Percentiles rank a stretch among this genome's conserved stretches.
Conservation (phyloP, 768 basidiomycete genomes). For the Udeniomyces megalosporus region DNA sequence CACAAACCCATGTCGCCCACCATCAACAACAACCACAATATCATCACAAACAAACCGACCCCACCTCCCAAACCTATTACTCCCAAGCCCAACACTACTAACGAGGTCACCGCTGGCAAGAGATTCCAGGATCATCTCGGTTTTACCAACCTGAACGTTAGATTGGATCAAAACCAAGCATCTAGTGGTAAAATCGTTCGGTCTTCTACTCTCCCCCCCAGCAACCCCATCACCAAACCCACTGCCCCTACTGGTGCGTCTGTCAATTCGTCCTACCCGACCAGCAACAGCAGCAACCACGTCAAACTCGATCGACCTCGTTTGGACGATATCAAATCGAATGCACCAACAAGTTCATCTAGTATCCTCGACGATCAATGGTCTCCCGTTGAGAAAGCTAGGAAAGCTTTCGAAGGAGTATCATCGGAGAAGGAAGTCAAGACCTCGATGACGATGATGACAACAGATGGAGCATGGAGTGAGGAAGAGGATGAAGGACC, state of each 20-base stretch:
- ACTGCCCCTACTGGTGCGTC: background rate
- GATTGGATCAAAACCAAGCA: no score
- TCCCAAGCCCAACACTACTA: background rate
- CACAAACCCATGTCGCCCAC: background rate
- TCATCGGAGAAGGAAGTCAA: background rate
- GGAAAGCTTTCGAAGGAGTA: background rate
- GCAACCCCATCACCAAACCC: background rate
- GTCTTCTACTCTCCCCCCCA: background rate
- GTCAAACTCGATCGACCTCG: constrained; percentile 1
- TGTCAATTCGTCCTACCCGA: background rate
- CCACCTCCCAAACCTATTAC: constrained; percentile 2
- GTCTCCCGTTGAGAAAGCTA: constrained; percentile 9
- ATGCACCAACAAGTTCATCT: no score
- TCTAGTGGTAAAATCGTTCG: background rate
- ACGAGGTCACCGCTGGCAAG: background rate
- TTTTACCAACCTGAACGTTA: background rate
- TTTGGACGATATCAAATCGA: no score
- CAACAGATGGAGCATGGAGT: background rate
- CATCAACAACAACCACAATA: background rate
- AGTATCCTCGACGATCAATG: constrained; percentile 12
- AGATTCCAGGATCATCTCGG: background rate
- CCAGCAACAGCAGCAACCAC: background rate
- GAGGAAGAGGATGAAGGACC: background rate
- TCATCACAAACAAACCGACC: background rate
- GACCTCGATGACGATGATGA: background rate